Conservation (phyloP, 768 basidiomycete species). For the Gymnopilus junonius region DNA sequence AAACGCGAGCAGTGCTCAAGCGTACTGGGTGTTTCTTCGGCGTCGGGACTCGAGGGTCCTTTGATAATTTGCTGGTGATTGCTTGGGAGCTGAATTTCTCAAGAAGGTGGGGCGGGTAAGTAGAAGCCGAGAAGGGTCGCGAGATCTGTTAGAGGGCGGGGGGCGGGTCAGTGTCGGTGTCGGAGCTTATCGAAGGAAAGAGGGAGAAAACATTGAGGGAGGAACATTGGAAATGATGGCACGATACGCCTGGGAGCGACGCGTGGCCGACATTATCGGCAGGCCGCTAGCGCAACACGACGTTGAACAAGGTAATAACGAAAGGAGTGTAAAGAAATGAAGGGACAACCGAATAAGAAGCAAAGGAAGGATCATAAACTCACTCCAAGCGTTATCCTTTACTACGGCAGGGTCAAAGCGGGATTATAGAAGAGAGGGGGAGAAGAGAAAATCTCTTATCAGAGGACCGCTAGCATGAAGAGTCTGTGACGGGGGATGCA, state of each 20-base stretch:
- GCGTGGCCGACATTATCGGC: neutral
- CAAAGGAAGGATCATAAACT: conserved; percentile 3
- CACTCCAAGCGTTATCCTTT: conserved; percentile 37
- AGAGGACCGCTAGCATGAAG: conserved; percentile 24
- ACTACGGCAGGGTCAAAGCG: conserved; percentile 23
- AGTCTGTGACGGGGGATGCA: neutral
- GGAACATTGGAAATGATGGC: neutral
- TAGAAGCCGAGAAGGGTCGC: conserved; percentile 93
- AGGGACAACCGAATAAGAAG: neutral
- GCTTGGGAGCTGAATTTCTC: neutral
- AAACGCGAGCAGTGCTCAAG: conserved; percentile 78
- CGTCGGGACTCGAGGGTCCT: conserved; percentile 7
- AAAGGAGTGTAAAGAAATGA: neutral
- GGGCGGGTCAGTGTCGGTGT: neutral
- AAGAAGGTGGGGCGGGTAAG: conserved; percentile 39
- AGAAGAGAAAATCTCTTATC: conserved; percentile 13
- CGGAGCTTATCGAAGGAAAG: conserved; percentile 1
- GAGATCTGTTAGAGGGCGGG: conserved; percentile 65
- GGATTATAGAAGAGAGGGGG: conserved; percentile 11
- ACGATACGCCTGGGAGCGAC: neutral
- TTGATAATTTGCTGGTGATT: conserved; percentile 4
- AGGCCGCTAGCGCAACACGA: neutral
- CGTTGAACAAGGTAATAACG: neutral
- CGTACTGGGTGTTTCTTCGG: conserved; percentile 46
- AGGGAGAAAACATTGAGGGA: neutral